phyloP scores from a whole-genome alignment of 345 rosid genomes.

The Bruguiera sexangula region DNA sequence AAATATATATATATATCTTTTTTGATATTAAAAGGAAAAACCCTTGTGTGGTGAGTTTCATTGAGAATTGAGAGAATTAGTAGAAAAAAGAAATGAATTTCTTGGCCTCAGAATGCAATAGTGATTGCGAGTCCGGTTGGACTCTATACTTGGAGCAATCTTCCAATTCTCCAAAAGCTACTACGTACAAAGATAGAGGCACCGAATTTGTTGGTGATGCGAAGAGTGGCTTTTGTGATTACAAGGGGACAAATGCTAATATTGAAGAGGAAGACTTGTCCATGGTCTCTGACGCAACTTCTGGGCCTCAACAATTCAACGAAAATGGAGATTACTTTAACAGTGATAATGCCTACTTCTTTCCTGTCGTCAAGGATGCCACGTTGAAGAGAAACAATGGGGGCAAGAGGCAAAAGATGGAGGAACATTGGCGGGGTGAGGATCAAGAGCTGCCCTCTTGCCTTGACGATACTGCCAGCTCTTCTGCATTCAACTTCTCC shows the following conservation, averaged over 20 bases:
- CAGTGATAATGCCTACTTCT: slow-evolving; percentile 17
- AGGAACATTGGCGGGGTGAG: slow-evolving; percentile 31
- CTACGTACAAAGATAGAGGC: slow-evolving; percentile 22
- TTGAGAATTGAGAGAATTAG: neutral
- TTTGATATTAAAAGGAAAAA: neutral
- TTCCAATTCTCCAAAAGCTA: slow-evolving; percentile 32
- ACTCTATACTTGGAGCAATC: slow-evolving; percentile 89
- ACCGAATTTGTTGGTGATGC: slow-evolving; percentile 11
- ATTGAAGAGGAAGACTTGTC: slow-evolving; percentile 45
- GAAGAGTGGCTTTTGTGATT: slow-evolving; percentile 17
- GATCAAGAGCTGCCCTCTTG: slow-evolving; percentile 40
- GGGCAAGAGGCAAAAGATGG: slow-evolving; percentile 34
- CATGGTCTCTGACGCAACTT: slow-evolving; percentile 96
- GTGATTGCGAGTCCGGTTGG: slow-evolving; percentile 98
- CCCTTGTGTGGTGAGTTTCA: slow-evolving; percentile 1
- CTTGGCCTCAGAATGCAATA: slow-evolving; percentile 53
- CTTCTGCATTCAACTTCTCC: slow-evolving; percentile 54
- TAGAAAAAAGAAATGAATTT: slow-evolving; percentile 34
- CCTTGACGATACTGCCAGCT: slow-evolving; percentile 93
- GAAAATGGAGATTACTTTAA: slow-evolving; percentile 39
- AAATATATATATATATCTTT: neutral
- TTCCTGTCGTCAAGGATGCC: slow-evolving; percentile 16
- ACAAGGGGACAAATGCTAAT: neutral
- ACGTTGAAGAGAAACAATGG: slow-evolving; percentile 4
- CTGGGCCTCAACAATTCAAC: slow-evolving; percentile 72